These are phyloP conservation scores for Paecilomyces niveus DNA, from an alignment of 2,329 filamentous ascomycete genomes.

Conservation along the genomic window DNA sequence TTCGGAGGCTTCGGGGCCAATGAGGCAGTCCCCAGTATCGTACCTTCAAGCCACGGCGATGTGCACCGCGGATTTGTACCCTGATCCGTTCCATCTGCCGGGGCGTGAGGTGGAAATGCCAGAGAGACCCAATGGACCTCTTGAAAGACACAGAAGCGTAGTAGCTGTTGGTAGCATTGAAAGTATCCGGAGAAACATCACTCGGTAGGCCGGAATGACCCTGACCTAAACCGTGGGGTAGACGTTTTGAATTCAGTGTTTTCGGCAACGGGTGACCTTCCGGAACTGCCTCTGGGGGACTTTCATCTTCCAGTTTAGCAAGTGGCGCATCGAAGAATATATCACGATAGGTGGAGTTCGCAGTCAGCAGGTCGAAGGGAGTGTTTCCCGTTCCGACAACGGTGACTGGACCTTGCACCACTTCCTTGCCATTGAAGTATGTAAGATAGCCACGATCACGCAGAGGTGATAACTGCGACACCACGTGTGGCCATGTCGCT, in stretches of 20 bases:
- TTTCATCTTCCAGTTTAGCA: constrained; percentile 25
- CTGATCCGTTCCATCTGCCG: constrained; percentile 42
- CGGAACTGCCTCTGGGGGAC: neutral
- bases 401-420: constrained; percentile 42
- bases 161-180: constrained; percentile 47
- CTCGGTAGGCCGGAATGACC: constrained; percentile 36
- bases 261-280: neutral
- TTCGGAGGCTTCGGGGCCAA: constrained; percentile 49
- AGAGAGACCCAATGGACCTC: constrained; percentile 41
- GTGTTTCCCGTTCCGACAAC: constrained; percentile 49
- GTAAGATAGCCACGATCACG: constrained; percentile 45
- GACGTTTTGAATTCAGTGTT: neutral
- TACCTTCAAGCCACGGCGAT: constrained; percentile 46
- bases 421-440: constrained; percentile 40
- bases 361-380: constrained; percentile 42
- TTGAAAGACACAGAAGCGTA: constrained; percentile 51
- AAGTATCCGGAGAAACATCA: constrained; percentile 32
- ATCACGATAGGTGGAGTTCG: constrained; percentile 44
- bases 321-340: constrained; percentile 52
- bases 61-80: constrained; percentile 46
- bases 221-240: constrained; percentile 33
- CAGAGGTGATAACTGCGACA: constrained; percentile 39
- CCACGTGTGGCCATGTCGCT: constrained; percentile 30
- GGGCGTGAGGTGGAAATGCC: constrained; percentile 42
- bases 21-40: constrained; percentile 51